These are phyloP conservation scores for Xylaria hypoxylon DNA, from an alignment of 2,329 filamentous ascomycete species.

Conservation along the genomic window DNA sequence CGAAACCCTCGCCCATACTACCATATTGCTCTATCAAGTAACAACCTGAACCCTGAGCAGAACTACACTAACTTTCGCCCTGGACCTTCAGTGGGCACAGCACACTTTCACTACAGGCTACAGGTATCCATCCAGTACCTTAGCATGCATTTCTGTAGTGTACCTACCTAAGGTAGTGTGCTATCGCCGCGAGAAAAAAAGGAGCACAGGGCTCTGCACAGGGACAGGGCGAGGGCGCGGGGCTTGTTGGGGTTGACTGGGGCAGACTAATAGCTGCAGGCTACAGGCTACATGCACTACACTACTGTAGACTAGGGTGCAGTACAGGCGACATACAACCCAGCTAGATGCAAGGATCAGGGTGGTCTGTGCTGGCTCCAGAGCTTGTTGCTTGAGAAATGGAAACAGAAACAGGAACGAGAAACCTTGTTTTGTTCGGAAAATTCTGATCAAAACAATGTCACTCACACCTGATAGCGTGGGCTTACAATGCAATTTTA, in stretches of 20 bases:
- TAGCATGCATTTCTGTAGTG: no score
- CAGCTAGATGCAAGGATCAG: not conserved
- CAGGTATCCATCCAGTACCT: no score
- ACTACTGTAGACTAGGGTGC: not conserved
- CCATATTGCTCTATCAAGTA: conserved; percentile 12
- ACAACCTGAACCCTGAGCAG: conserved; percentile 9
- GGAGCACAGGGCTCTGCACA: conserved; percentile 11
- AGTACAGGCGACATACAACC: not conserved
- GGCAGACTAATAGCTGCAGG: conserved; percentile 16
- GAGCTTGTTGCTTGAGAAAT: conserved; percentile 33
- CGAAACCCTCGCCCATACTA: conserved; percentile 16
- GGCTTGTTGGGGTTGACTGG: conserved; percentile 15
- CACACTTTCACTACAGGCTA: not conserved
- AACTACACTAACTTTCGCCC: not conserved
- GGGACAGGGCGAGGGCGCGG: conserved; percentile 24
- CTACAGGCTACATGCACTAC: not conserved
- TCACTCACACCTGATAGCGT: conserved; percentile 29
- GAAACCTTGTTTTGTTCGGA: conserved; percentile 38
- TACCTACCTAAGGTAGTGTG: not conserved
- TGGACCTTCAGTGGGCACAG: conserved; percentile 3
- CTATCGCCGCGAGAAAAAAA: conserved; percentile 5
- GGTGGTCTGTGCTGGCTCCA: conserved; percentile 31
- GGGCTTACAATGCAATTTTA: not conserved
- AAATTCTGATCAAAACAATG: conserved; percentile 41
- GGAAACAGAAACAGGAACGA: conserved; percentile 16